Conservation (phyloP, 768 basidiomycete genomes). For the Crucibulum laeve region DNA sequence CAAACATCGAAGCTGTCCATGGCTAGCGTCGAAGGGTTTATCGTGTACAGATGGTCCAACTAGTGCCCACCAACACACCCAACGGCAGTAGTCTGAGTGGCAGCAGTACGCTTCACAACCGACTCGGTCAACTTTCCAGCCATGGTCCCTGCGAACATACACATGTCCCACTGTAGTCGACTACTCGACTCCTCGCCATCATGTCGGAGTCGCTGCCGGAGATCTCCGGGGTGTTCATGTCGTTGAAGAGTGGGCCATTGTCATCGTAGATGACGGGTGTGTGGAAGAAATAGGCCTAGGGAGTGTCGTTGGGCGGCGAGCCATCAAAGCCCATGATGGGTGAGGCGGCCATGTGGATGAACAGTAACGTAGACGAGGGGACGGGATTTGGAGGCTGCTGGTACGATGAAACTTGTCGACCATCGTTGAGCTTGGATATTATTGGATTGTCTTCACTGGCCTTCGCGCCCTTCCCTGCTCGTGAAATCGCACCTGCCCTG, state of each 20-base stretch:
- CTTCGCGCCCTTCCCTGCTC: no score
- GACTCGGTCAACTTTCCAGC: no score
- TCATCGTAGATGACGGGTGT: constrained; percentile 29
- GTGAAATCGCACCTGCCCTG: not conserved
- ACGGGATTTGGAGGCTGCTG: not conserved
- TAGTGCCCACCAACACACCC: no score
- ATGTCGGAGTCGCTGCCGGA: constrained; percentile 5
- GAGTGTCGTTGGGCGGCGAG: constrained; percentile 31
- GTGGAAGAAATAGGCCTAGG: constrained; percentile 28
- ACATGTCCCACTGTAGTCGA: no score
- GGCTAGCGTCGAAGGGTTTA: no score
- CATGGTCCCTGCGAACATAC: no score
- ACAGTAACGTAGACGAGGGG: no score
- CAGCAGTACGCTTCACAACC: no score
- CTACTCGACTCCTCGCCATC: no score
- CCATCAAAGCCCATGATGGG: constrained; percentile 23
- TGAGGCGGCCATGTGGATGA: constrained; percentile 17
- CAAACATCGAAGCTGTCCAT: constrained; percentile 33
- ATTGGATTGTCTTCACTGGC: not conserved
- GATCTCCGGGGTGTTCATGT: constrained; percentile 2
- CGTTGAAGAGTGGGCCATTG: constrained; percentile 15
- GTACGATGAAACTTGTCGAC: not conserved
- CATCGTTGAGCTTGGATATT: not conserved
- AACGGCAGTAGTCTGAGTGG: no score
- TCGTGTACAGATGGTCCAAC: no score